Conservation (phyloP, 345 rosid genomes). For the Erucastrum elatum region DNA sequence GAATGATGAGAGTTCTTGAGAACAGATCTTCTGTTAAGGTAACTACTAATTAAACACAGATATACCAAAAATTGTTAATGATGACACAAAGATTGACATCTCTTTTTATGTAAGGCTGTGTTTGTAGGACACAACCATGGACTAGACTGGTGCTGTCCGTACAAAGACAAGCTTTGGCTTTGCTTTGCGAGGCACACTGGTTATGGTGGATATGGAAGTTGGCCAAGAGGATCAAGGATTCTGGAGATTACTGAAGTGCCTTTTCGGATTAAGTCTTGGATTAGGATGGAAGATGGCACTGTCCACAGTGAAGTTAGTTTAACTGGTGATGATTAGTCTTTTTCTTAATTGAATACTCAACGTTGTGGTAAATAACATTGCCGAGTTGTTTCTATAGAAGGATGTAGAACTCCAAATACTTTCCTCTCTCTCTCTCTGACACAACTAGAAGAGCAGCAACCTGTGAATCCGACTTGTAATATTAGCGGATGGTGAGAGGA, state of each 20-base stretch:
- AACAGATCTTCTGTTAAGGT: conserved; percentile 73
- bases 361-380: background rate
- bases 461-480: conserved; percentile 37
- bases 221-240: conserved; percentile 85
- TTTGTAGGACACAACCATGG: conserved; percentile 97
- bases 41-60: conserved; percentile 12
- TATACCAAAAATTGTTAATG: background rate
- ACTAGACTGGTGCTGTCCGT: conserved; percentile 94
- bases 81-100: background rate
- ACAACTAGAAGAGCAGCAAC: conserved; percentile 57
- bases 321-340: conserved; percentile 20
- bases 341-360: background rate
- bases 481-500: conserved; percentile 3
- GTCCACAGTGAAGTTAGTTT: conserved; percentile 60
- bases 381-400: background rate
- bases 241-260: conserved; percentile 66
- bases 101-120: conserved; percentile 54
- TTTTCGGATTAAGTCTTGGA: conserved; percentile 73
- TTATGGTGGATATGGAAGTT: conserved; percentile 81
- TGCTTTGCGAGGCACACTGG: conserved; percentile 94
- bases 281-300: conserved; percentile 80
- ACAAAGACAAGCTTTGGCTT: conserved; percentile 64
- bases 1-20: conserved; percentile 62
- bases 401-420: background rate
- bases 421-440: too few species aligned